Base-by-base conservation (phyloP, 2,329 filamentous ascomycete genomes). In the Stemphylium lycopersici region DNA sequence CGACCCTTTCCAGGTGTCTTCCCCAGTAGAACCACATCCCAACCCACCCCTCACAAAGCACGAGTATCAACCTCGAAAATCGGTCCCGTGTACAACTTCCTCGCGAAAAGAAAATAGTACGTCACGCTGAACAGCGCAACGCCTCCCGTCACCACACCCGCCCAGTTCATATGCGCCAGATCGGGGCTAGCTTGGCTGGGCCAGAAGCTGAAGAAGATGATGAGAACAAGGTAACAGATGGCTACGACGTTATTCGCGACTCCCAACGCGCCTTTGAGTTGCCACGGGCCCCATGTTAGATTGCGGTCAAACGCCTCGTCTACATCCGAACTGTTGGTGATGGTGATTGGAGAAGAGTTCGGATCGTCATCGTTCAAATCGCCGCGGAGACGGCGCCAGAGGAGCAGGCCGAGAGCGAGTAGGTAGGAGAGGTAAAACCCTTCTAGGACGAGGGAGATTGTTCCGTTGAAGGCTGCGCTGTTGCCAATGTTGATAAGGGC, bases 401-500 rank as follows among this genome's bases (percentile, higher is more conserved):
- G 62, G 7, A 75, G 67, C 0, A 75, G 56, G 2, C 66, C 66
- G 29, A 72, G 59, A 3, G 70, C 69, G 11, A 75, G 58, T 0
- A 75, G 55, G 42, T 75, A 75, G 16, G 72, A 75, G 13, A 72
- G 63, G 46, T 74, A 75, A 52, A 75, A 73, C 3, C 71, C 71
- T 56, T 73, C 70, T 4, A 75, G 58, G 10, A 72, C 69, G 8
- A 75, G 61, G 31, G 69, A 72, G 26, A 74, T 71, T 3, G 70
- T 73, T 18, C 69, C 71, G 48, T 72, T 73, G 60, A 75, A 74
- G 13, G 72, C 71, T 1, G 61, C 65, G 16, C 71, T 67, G n/a
- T 79, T 81, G 39, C 80, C 81, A 48, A 84, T 78, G 61, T 82
- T 83, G 72, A 84, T 81, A 20, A 83, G 68, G 0, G 78, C 77